Evolutionary conservation across 1,284 basidiomycete genomes (phyloP).

Genomic region (Puccinia hordei): DNA sequence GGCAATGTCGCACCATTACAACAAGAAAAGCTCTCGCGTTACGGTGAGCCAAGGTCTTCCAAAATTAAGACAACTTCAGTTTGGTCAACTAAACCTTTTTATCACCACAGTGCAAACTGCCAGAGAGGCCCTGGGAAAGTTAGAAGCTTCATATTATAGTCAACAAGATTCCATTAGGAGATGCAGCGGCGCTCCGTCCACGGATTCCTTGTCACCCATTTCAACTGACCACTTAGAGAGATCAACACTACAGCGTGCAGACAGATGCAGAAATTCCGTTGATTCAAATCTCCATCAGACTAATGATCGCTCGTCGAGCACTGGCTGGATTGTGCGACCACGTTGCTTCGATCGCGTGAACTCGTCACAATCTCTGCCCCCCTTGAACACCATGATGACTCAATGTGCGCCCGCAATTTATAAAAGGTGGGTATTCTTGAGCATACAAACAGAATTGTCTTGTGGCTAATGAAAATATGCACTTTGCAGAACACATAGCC

Average conservation of each 20-base stretch:
- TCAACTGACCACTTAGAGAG: conserved; percentile 21
- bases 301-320: neutral
- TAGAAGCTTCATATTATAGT: conserved; percentile 14
- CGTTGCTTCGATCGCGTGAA: neutral
- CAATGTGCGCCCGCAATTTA: neutral
- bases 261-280: neutral
- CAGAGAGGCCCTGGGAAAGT: conserved; percentile 7
- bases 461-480: neutral
- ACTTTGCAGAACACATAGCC: neutral
- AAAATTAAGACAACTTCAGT: neutral
- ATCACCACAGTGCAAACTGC: conserved; percentile 1
- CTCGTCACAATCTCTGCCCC: conserved; percentile 7
- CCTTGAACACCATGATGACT: conserved; percentile 2
- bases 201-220: conserved; percentile 17
- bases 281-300: neutral
- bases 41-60: conserved; percentile 8
- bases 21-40: conserved; percentile 9
- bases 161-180: neutral
- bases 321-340: neutral
- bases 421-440: neutral
- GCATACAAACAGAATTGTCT: neutral
- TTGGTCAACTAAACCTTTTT: neutral
- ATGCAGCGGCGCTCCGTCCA: conserved; percentile 12
- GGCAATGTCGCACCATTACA: neutral
- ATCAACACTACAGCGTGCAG: neutral